Percentiles rank a stretch among this genome's conserved stretches.
Evolutionary conservation across 805 yeast genomes (phyloP).

Genomic region (Tetrapisispora nanseiensis): DNA sequence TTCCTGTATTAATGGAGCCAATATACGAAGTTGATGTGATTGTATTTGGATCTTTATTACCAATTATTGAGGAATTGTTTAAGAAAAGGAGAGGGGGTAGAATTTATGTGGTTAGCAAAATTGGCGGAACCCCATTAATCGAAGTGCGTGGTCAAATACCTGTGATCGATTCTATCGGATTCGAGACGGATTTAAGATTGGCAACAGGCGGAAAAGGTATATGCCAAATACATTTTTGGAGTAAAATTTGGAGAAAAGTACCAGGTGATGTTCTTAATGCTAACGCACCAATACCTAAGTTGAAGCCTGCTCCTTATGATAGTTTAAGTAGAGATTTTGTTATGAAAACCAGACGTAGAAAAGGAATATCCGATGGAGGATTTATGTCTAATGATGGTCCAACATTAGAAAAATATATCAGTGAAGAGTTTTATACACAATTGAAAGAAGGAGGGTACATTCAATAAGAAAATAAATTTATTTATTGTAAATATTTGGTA

Average conservation of each 20-base stretch:
- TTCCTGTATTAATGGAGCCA: slow-evolving; percentile 79
- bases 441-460: slow-evolving; percentile 42
- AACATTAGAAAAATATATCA: slow-evolving; percentile 53
- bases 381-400: slow-evolving; percentile 27
- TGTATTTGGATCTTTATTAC: slow-evolving; percentile 41
- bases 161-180: slow-evolving; percentile 81
- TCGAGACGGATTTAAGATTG: slow-evolving; percentile 76
- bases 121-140: slow-evolving; percentile 66
- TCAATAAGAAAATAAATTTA: too few species aligned
- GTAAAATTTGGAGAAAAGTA: slow-evolving; percentile 54
- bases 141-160: slow-evolving; percentile 61
- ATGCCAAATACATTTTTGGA: slow-evolving; percentile 53
- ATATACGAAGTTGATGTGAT: slow-evolving; percentile 50
- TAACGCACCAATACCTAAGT: slow-evolving; percentile 49
- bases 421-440: slow-evolving; percentile 44
- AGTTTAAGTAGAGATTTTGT: slow-evolving; percentile 83
- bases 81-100: slow-evolving; percentile 62
- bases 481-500: too few species aligned
- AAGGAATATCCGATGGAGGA: slow-evolving; percentile 66
- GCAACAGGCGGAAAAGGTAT: slow-evolving; percentile 71
- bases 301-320: slow-evolving; percentile 62
- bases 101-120: slow-evolving; percentile 37
- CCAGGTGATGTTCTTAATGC: slow-evolving; percentile 89
- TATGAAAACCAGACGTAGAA: slow-evolving; percentile 78
- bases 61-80: slow-evolving; percentile 41